These are phyloP conservation scores for Stenogyne calaminthoides DNA, from an alignment of 305 asterid species.

Conservation along the genomic window DNA sequence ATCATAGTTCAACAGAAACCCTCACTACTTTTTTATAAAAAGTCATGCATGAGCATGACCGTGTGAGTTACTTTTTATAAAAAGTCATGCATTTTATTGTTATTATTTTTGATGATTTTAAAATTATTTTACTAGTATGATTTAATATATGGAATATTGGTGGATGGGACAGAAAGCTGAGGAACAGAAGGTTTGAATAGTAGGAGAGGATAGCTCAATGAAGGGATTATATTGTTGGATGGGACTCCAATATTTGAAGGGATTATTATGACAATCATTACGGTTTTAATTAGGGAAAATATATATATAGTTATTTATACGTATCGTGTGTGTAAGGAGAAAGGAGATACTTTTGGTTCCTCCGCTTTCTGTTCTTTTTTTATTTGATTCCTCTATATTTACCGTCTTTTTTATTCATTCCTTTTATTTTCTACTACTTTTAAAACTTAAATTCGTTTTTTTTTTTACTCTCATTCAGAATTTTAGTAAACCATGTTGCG, in stretches of 20 bases:
- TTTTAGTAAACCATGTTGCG: too few species aligned
- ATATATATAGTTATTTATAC: too few species aligned
- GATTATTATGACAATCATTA: constrained; percentile 20
- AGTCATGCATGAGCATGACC: constrained; percentile 40
- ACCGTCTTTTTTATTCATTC: too few species aligned
- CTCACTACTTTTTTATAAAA: background rate
- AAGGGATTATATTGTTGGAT: constrained; percentile 38
- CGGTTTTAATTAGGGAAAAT: too few species aligned
- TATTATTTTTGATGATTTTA: background rate
- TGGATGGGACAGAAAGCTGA: constrained; percentile 68
- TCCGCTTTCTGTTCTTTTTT: constrained; percentile 49
- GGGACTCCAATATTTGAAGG: constrained; percentile 39
- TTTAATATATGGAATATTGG: background rate
- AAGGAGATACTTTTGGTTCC: constrained; percentile 43
- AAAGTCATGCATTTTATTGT: constrained; percentile 38
- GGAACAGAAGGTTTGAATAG: constrained; percentile 63
- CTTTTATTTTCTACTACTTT: too few species aligned
- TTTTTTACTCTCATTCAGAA: too few species aligned
- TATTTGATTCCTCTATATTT: background rate
- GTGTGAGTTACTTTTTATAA: constrained; percentile 26
- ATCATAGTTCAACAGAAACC: background rate
- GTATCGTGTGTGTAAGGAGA: constrained; percentile 12
- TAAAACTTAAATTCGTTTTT: too few species aligned
- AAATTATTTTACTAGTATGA: too few species aligned
- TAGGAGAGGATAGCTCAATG: constrained; percentile 43